phyloP scores from a whole-genome alignment of 805 yeast species.

The Ogataea henricii region DNA sequence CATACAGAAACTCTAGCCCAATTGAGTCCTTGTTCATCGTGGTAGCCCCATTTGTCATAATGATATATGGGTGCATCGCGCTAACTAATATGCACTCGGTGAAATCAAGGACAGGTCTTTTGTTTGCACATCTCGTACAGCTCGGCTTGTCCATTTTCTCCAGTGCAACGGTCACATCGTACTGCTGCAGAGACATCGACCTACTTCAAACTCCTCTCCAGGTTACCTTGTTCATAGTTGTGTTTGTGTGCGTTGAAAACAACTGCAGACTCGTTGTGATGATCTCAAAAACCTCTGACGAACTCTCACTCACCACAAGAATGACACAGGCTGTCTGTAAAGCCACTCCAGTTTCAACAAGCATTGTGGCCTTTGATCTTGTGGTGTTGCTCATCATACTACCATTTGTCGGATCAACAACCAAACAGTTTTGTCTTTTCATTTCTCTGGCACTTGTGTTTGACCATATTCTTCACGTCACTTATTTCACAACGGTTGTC shows the following conservation, averaged over 20 bases:
- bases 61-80: slow-evolving; percentile 34
- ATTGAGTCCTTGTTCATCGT: slow-evolving; percentile 23
- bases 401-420: slow-evolving; percentile 32
- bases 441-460: slow-evolving; percentile 50
- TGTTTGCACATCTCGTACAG: slow-evolving; percentile 46
- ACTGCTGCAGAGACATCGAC: slow-evolving; percentile 37
- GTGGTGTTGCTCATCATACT: slow-evolving; percentile 25
- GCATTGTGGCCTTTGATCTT: slow-evolving; percentile 31
- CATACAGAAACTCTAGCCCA: slow-evolving; percentile 15
- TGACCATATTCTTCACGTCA: slow-evolving; percentile 61
- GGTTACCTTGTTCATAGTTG: slow-evolving; percentile 42
- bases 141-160: slow-evolving; percentile 41
- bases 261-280: slow-evolving; percentile 47
- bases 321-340: slow-evolving; percentile 39
- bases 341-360: slow-evolving; percentile 41
- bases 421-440: slow-evolving; percentile 47
- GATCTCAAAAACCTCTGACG: slow-evolving; percentile 43
- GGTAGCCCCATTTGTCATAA: slow-evolving; percentile 24
- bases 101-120: slow-evolving; percentile 48
- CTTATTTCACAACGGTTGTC: slow-evolving; percentile 65
- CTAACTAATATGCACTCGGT: slow-evolving; percentile 44
- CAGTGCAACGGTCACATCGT: slow-evolving; percentile 45
- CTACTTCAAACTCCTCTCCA: slow-evolving; percentile 42
- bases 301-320: slow-evolving; percentile 41
- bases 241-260: slow-evolving; percentile 48